Percentiles rank a stretch among this genome's conserved stretches.
phyloP scores from a whole-genome alignment of 2,329 filamentous ascomycete species.

The Fusarium guadeloupense region DNA sequence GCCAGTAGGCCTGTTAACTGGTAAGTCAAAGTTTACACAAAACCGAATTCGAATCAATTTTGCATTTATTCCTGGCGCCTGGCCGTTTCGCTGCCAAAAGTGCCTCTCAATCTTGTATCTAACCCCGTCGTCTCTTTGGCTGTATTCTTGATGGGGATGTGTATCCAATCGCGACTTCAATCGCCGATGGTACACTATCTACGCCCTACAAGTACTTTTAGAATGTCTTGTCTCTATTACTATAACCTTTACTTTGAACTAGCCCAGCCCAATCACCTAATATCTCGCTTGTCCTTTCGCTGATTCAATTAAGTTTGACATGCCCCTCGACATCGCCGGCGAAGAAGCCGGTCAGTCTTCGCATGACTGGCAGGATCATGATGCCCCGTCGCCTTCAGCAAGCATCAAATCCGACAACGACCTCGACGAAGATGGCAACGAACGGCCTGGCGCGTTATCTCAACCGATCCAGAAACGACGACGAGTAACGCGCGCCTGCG shows the following conservation, averaged over 20 bases:
- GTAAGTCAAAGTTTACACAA: slow-evolving; percentile 31
- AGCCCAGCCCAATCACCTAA: slow-evolving; percentile 14
- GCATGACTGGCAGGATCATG: slow-evolving; percentile 50
- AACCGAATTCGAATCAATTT: slow-evolving; percentile 3
- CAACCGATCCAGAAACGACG: slow-evolving; percentile 78
- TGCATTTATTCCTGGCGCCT: slow-evolving; percentile 5
- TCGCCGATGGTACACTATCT: slow-evolving; percentile 10
- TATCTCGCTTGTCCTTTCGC: slow-evolving; percentile 17
- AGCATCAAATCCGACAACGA: slow-evolving; percentile 56
- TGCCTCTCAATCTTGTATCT: slow-evolving; percentile 1
- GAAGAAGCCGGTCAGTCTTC: slow-evolving; percentile 53
- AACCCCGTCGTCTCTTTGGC: background rate
- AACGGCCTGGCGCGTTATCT: slow-evolving; percentile 50
- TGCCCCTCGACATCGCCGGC: slow-evolving; percentile 55
- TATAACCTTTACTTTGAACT: slow-evolving; percentile 15
- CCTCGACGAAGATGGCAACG: slow-evolving; percentile 50
- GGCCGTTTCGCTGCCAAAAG: slow-evolving; percentile 10
- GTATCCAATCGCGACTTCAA: slow-evolving; percentile 7
- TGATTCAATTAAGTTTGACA: slow-evolving; percentile 42
- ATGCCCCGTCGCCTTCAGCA: slow-evolving; percentile 53
- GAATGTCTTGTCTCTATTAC: slow-evolving; percentile 20
- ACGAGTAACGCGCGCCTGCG: slow-evolving; percentile 82
- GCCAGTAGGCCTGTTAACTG: slow-evolving; percentile 28
- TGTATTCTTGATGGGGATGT: background rate
- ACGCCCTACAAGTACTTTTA: slow-evolving; percentile 8